Evolutionary conservation across 495 filamentous ascomycete species (phyloP).

Genomic region (Neurospora terricola): DNA sequence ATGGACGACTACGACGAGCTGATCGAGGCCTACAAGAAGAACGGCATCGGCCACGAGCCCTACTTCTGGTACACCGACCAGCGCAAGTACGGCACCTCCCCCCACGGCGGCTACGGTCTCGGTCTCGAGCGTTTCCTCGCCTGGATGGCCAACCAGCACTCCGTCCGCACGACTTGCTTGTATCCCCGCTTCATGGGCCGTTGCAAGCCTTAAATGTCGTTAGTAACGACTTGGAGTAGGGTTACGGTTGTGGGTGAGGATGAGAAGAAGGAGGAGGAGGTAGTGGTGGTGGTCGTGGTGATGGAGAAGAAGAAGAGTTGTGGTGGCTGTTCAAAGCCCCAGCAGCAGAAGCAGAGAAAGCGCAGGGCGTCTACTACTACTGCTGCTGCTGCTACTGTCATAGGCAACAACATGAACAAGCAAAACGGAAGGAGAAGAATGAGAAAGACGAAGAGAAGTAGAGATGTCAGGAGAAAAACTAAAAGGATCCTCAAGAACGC

Average conservation of each 20-base stretch:
- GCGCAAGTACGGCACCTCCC: slow-evolving; percentile 91
- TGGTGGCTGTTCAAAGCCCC: not conserved
- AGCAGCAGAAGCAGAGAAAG: not conserved
- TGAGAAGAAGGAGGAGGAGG: not conserved
- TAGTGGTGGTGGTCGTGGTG: not conserved
- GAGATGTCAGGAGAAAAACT: not conserved
- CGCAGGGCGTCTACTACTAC: not conserved
- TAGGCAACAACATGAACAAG: not conserved
- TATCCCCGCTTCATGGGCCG: slow-evolving; percentile 92
- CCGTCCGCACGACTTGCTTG: slow-evolving; percentile 78
- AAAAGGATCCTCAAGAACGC: not conserved
- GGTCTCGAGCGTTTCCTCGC: slow-evolving; percentile 94
- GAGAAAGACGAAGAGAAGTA: not conserved
- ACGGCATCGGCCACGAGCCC: slow-evolving; percentile 72
- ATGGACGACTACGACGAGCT: slow-evolving; percentile 91
- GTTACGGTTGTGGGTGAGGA: not conserved
- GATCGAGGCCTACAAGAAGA: slow-evolving; percentile 76
- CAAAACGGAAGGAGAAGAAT: not conserved
- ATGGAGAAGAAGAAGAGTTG: not conserved
- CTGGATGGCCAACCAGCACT: slow-evolving; percentile 89
- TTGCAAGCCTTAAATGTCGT: slow-evolving; percentile 64
- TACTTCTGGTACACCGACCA: slow-evolving; percentile 99
- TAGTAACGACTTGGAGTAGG: not conserved
- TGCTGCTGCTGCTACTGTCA: not conserved
- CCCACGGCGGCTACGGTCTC: slow-evolving; percentile 92